Percentiles rank a stretch among this genome's conserved stretches.
Conservation (phyloP, 2,329 filamentous ascomycete species). For the Gaeumannomyces tritici region DNA sequence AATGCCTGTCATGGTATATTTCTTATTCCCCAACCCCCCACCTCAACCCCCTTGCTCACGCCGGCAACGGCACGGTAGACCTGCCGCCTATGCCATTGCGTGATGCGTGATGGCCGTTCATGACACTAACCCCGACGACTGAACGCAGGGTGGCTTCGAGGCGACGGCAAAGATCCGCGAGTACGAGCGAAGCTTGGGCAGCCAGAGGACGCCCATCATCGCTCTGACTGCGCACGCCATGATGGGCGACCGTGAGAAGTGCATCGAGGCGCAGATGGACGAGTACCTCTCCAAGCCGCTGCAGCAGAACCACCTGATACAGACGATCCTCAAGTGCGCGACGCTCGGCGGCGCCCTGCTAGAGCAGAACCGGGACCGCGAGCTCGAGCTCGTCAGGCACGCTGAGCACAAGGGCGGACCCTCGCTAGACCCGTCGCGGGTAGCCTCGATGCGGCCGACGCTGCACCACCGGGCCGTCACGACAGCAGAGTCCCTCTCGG, state of each 20-base stretch:
- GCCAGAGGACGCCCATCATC: conserved; percentile 86
- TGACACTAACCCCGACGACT: conserved; percentile 22
- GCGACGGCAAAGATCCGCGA: conserved; percentile 94
- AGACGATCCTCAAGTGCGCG: conserved; percentile 77
- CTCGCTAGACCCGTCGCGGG: conserved; percentile 17
- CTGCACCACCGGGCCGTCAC: conserved; percentile 44
- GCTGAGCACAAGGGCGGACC: conserved; percentile 19
- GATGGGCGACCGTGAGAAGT: conserved; percentile 96
- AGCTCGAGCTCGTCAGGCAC: conserved; percentile 29
- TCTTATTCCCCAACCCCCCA: conserved; percentile 5
- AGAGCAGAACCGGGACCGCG: conserved; percentile 61
- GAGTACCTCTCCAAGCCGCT: conserved; percentile 80
- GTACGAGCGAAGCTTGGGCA: conserved; percentile 74
- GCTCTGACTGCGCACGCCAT: conserved; percentile 96
- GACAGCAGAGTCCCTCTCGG: conserved; percentile 50
- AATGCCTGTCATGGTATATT: conserved; percentile 93
- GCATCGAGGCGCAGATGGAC: conserved; percentile 98
- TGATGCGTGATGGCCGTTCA: not conserved
- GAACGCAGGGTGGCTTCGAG: conserved; percentile 75
- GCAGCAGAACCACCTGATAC: conserved; percentile 16
- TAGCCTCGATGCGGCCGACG: conserved; percentile 2
- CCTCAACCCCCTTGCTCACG: too few species aligned
- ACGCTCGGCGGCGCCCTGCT: conserved; percentile 78
- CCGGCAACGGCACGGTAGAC: not conserved
- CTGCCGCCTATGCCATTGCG: conserved; percentile 5